A percentile compares a stretch with the other conserved stretches of the same genome.
Evolutionary conservation across 2,329 filamentous ascomycete species (phyloP).

Genomic region (Fusarium torulosum): DNA sequence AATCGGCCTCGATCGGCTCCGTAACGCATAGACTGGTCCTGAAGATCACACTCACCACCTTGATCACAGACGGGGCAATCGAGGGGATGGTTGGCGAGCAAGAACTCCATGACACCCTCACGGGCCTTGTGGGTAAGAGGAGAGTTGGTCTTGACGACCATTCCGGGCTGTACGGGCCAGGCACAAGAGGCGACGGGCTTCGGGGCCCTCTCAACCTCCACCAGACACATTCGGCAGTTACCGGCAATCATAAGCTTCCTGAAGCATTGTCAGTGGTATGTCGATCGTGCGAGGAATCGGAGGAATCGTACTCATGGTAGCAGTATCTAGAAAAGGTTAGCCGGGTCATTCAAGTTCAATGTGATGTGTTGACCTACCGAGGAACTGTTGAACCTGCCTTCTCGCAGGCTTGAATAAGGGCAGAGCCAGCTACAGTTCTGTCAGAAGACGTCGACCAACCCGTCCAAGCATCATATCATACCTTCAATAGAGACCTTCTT

Average conservation of each 20-base stretch:
- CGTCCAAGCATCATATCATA: slow-evolving; percentile 58
- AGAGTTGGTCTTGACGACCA: slow-evolving; percentile 99
- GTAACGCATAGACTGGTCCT: slow-evolving; percentile 99
- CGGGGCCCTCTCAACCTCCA: slow-evolving; percentile 95
- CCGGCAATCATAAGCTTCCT: slow-evolving; percentile 99
- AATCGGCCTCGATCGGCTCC: slow-evolving; percentile 96
- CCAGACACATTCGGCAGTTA: slow-evolving; percentile 99
- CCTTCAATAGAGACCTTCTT: slow-evolving; percentile 99
- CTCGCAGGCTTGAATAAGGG: slow-evolving; percentile 98
- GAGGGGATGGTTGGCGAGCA: slow-evolving; percentile 94
- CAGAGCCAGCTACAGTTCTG: slow-evolving; percentile 81
- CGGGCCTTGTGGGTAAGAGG: slow-evolving; percentile 96
- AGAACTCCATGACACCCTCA: slow-evolving; percentile 99
- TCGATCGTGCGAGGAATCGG: slow-evolving; percentile 47
- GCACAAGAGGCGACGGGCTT: slow-evolving; percentile 99
- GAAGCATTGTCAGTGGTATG: slow-evolving; percentile 57
- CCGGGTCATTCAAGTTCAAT: slow-evolving; percentile 42
- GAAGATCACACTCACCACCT: slow-evolving; percentile 97
- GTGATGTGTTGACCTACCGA: slow-evolving; percentile 66
- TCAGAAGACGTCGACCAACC: slow-evolving; percentile 52
- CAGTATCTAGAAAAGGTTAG: slow-evolving; percentile 79
- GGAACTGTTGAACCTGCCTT: slow-evolving; percentile 93
- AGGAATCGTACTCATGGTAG: slow-evolving; percentile 87
- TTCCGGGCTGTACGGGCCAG: slow-evolving; percentile 97
- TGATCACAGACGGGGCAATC: slow-evolving; percentile 99